Evolutionary conservation across 208 protist genomes (phyloP).

Genomic region (Angomonas ambiguus): DNA sequence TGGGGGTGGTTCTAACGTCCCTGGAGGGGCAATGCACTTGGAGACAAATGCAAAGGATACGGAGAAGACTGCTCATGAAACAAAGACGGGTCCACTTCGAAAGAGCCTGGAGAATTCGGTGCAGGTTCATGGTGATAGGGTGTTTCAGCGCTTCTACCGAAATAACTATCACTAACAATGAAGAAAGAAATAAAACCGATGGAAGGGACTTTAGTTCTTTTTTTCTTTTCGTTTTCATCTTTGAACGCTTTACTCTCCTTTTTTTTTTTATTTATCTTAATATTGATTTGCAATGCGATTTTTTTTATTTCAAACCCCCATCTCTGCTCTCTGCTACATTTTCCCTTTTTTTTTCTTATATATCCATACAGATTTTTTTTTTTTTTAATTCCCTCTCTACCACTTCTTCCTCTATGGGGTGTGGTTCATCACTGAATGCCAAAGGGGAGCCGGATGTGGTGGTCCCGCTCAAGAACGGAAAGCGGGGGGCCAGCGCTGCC

Average conservation of each 20-base stretch:
- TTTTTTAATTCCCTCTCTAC: constrained; percentile 12
- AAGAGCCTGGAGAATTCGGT: constrained; percentile 52
- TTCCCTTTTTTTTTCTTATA: constrained; percentile 18
- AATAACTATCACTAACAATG: constrained; percentile 54
- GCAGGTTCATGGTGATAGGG: constrained; percentile 72
- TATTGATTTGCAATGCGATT: no score
- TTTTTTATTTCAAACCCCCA: neutral
- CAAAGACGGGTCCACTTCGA: constrained; percentile 55
- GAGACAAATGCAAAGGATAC: constrained; percentile 42
- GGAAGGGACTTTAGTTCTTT: constrained; percentile 3
- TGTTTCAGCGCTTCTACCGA: constrained; percentile 81
- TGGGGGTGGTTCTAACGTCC: constrained; percentile 55
- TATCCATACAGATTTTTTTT: constrained; percentile 19
- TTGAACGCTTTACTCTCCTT: neutral
- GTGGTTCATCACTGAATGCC: constrained; percentile 4
- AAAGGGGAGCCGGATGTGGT: constrained; percentile 8
- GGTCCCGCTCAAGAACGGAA: constrained; percentile 1
- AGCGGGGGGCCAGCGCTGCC: neutral
- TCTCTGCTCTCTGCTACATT: neutral
- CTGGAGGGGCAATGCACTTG: constrained; percentile 63
- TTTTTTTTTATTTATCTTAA: neutral
- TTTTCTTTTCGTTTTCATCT: constrained; percentile 16
- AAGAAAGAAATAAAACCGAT: neutral
- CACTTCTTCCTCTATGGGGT: constrained; percentile 24
- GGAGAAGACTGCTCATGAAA: constrained; percentile 60